Evolutionary conservation across 2,329 filamentous ascomycete species (phyloP).

Genomic region (Colletotrichum neosansevieriae): DNA sequence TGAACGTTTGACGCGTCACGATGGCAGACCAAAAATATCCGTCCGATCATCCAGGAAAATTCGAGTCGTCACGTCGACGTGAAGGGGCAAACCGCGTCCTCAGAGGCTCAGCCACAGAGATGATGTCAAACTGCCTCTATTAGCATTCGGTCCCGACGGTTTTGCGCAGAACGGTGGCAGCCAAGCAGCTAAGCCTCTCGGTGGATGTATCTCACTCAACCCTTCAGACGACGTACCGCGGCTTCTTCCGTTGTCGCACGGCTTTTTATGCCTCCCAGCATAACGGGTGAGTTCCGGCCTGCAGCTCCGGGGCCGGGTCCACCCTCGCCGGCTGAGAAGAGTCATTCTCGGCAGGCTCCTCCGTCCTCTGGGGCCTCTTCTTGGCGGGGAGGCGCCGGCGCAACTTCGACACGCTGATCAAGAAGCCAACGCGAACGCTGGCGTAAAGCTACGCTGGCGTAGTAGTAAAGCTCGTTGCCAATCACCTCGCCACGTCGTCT

Average conservation of each 20-base stretch:
- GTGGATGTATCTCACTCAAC: background rate
- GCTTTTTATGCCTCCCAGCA: constrained; percentile 6
- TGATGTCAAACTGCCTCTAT: constrained; percentile 4
- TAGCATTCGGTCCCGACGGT: constrained; percentile 30
- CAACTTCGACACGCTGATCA: constrained; percentile 23
- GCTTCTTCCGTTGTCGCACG: constrained; percentile 24
- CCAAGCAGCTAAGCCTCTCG: constrained; percentile 10
- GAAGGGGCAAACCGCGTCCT: background rate
- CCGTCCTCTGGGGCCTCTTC: background rate
- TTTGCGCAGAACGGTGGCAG: background rate
- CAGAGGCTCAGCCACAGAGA: background rate
- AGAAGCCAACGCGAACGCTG: background rate
- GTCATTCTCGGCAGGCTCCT: constrained; percentile 10
- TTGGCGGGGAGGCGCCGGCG: constrained; percentile 29
- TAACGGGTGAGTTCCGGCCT: constrained; percentile 4
- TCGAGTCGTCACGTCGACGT: background rate
- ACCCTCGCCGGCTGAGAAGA: constrained; percentile 9
- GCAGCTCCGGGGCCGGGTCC: constrained; percentile 3
- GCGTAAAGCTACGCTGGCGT: too few relatives aligned
- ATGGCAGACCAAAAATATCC: constrained; percentile 13
- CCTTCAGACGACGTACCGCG: constrained; percentile 30
- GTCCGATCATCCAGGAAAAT: background rate
- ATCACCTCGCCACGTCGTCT: constrained; percentile 12
- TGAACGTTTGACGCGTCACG: background rate
- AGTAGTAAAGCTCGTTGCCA: background rate